Conservation (phyloP, 179 eudicot species). For the Vitellaria paradoxa region DNA sequence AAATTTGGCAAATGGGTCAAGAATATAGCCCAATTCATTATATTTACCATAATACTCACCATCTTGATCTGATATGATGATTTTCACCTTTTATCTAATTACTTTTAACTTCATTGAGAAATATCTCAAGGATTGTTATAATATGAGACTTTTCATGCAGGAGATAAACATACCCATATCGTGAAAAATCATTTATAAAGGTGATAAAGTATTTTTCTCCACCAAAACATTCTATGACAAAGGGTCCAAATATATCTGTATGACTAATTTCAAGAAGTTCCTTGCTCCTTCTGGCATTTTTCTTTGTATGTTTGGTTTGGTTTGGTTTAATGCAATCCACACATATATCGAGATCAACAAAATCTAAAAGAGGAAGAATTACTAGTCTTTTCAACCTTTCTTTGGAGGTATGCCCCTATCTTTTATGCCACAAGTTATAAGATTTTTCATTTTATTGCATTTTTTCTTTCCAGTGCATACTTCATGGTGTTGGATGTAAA, state of each 20-base stretch:
- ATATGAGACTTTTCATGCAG: background rate
- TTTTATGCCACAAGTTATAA: no score
- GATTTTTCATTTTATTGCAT: no score
- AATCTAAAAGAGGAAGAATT: no score
- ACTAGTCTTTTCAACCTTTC: no score
- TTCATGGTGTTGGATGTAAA: no score
- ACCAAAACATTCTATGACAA: background rate
- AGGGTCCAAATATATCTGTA: background rate
- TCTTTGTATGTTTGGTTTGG: no score
- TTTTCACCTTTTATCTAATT: background rate
- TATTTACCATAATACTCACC: background rate
- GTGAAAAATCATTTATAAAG: background rate
- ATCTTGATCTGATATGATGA: background rate
- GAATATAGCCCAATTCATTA: slow-evolving; percentile 5
- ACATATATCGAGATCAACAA: no score
- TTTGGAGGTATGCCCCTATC: no score
- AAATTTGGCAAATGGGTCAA: background rate
- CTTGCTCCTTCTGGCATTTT: no score
- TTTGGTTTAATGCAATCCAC: no score
- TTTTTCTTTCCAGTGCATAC: no score
- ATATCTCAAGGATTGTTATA: background rate
- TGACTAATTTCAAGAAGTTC: no score
- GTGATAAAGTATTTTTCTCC: background rate
- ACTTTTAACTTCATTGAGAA: background rate
- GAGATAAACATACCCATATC: background rate